phyloP scores from a whole-genome alignment of 1,284 basidiomycete genomes.

The Moesziomyces parantarcticus region DNA sequence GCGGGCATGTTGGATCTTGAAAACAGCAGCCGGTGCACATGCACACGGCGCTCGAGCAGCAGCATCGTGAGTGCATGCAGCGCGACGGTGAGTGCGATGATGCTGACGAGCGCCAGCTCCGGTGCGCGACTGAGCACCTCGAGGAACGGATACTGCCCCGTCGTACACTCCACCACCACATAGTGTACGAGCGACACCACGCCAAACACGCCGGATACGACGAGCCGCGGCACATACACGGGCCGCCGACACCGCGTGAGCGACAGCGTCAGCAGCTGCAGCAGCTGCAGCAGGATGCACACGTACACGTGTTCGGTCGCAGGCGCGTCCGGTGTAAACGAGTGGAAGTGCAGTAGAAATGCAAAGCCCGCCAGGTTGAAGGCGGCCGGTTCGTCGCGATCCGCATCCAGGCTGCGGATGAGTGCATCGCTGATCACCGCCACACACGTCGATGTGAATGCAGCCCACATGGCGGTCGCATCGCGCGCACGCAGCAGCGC shows the following conservation, averaged over 20 bases:
- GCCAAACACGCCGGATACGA: conserved; percentile 53
- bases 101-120: conserved; percentile 46
- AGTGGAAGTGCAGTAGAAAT: conserved; percentile 57
- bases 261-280: conserved; percentile 49
- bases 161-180: conserved; percentile 20
- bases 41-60: conserved; percentile 49
- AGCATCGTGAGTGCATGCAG: conserved; percentile 61
- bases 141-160: conserved; percentile 55
- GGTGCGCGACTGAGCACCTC: conserved; percentile 54
- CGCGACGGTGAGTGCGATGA: conserved; percentile 52
- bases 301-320: conserved; percentile 61
- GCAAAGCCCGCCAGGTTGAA: conserved; percentile 64
- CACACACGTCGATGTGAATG: conserved; percentile 47
- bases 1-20: conserved; percentile 50
- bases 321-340: conserved; percentile 45
- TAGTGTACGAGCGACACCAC: conserved; percentile 51
- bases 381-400: conserved; percentile 51
- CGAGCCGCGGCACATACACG: conserved; percentile 42
- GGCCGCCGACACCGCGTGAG: conserved; percentile 35
- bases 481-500: conserved; percentile 39
- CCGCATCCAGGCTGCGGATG: conserved; percentile 52
- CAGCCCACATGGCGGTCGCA: conserved; percentile 43
- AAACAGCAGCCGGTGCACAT: conserved; percentile 47
- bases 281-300: conserved; percentile 53
- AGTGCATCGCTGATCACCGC: conserved; percentile 42